Evolutionary conservation across 2,329 filamentous ascomycete genomes (phyloP), one percentile per base, ranked within the genome.

Genomic region (Xylariaceae sp.): DNA sequence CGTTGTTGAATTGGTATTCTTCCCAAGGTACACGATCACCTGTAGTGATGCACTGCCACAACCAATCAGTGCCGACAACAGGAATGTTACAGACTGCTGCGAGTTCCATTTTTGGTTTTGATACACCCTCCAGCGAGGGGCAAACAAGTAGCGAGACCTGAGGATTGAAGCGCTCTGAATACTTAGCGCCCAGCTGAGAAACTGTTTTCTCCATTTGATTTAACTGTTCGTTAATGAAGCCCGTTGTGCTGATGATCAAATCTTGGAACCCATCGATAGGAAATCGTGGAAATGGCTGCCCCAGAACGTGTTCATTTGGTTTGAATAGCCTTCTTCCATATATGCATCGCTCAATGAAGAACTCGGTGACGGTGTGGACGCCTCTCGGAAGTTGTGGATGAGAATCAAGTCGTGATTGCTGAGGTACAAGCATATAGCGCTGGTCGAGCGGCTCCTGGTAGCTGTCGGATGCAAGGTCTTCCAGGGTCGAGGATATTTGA

Each of bases 291-390:
- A 96, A 87, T 2, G 93, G 89, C 6, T 79, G 80, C 44, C 88
- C 89, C 18, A 94, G 75, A 31, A 87, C 74, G 59, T 93, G 81
- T 4, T 78, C 71, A 38, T 72, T 68, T 4, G 89, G 88, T 22
- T 85, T 71, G 35, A 88, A 72, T 52, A 91, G 78, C 19, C 67
- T 69, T 62, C 87, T 93, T 49, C 79, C 79, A 59, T 90, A 82
- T 30, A 98, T 69, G 60, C 91, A 97, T 36, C 81, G 80, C 65
- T 98, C 93, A 39, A 98, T 74, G 77, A 91, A 98, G 74, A 93
- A 94, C 59, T 95, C 89, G 9, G 89, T 97, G 24, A 95, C 81
- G 31, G 76, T 60, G 38, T 72, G 60, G 7, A 78, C 57, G 19
- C 62, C 67, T 35, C 67, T 61, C 4, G 63, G 62, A 3, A 64